Conservation (phyloP, 164 flowering plant species). For the Saururus chinensis region DNA sequence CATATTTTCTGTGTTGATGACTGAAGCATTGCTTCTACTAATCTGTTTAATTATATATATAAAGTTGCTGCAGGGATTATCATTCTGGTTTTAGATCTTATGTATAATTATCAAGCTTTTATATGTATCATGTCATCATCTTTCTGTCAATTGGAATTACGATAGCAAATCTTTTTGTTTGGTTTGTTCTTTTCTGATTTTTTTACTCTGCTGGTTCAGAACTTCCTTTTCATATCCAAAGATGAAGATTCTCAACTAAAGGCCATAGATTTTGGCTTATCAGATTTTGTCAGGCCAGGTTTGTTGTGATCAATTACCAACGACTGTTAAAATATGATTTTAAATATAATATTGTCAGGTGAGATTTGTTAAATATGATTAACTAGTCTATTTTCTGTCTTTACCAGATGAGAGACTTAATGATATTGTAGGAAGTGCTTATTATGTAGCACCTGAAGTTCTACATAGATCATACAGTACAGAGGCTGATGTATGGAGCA, state of each 20-base stretch:
- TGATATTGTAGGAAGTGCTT: conserved; percentile 99
- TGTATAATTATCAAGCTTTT: neutral
- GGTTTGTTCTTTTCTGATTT: conserved; percentile 9
- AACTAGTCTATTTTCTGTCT: conserved; percentile 8
- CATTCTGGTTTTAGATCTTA: too few relatives aligned
- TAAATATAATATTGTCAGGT: too few relatives aligned
- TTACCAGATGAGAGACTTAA: conserved; percentile 87
- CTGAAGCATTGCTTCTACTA: too few relatives aligned
- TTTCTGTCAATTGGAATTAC: neutral
- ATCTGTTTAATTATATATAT: too few relatives aligned
- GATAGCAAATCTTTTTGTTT: neutral
- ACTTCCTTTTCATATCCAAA: conserved; percentile 69
- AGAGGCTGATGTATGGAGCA: conserved; percentile 97
- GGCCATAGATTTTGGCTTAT: conserved; percentile 92
- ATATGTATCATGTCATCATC: neutral
- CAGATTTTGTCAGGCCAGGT: conserved; percentile 98
- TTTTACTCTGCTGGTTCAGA: conserved; percentile 41
- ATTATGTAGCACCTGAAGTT: conserved; percentile 98
- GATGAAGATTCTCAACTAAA: conserved; percentile 75
- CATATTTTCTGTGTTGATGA: too few relatives aligned
- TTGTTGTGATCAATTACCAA: conserved; percentile 5
- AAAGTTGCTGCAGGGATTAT: too few relatives aligned
- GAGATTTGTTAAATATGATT: too few relatives aligned
- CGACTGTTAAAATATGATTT: too few relatives aligned
- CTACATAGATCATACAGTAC: conserved; percentile 79